Evolutionary conservation across 345 rosid genomes (phyloP).

Genomic region (Theobroma cacao): DNA sequence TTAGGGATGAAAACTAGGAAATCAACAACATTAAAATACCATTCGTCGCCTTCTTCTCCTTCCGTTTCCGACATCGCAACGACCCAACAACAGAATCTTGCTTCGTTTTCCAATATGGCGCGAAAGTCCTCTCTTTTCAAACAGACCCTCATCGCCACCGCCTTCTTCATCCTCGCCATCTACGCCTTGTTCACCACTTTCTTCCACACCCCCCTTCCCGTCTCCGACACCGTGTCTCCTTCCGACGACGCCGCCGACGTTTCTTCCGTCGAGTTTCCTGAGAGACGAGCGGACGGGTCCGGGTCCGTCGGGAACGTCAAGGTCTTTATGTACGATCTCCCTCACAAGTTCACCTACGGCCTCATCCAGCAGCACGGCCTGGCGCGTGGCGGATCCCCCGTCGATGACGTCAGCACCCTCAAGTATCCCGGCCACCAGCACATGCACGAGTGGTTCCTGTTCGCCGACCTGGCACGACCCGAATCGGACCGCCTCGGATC

Average conservation of each 20-base stretch:
- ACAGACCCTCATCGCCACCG: constrained; percentile 41
- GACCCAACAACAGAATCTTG: not conserved
- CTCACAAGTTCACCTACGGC: constrained; percentile 71
- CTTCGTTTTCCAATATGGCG: constrained; percentile 42
- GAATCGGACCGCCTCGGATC: constrained; percentile 62
- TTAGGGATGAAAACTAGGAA: not conserved
- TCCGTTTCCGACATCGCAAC: not conserved
- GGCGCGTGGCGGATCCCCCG: constrained; percentile 64
- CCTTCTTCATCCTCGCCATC: constrained; percentile 54
- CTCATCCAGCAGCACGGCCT: constrained; percentile 68
- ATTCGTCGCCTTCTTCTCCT: not conserved
- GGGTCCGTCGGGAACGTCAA: constrained; percentile 22
- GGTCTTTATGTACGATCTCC: constrained; percentile 85
- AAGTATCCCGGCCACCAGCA: constrained; percentile 98
- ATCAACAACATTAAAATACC: not conserved
- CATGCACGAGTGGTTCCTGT: constrained; percentile 97
- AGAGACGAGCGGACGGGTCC: not conserved
- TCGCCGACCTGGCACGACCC: constrained; percentile 61
- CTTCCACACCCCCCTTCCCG: constrained; percentile 42
- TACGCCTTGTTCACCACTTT: constrained; percentile 63
- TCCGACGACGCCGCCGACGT: constrained; percentile 25
- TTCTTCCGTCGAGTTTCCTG: constrained; percentile 12
- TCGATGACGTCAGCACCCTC: constrained; percentile 40
- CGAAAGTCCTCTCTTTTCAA: constrained; percentile 81
- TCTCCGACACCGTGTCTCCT: constrained; percentile 27